A percentile compares a stretch with the other conserved stretches of the same genome.
These are phyloP conservation scores for Curvularia sp. DNA, from an alignment of 2,329 filamentous ascomycete genomes.

Conservation along the genomic window DNA sequence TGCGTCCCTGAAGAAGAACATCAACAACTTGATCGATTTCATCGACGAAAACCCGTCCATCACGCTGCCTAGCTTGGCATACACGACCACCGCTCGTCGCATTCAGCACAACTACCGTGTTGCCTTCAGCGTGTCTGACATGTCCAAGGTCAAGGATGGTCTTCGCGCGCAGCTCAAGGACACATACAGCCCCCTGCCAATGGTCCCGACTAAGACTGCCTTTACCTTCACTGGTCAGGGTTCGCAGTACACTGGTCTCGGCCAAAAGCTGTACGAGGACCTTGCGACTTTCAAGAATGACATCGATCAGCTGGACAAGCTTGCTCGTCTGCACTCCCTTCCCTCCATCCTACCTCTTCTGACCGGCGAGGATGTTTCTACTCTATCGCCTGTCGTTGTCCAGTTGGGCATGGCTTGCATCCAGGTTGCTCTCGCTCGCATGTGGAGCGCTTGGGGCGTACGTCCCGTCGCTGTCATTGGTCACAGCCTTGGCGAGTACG, in stretches of 20 bases:
- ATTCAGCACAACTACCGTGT: conserved; percentile 63
- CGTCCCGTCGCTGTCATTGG: conserved; percentile 62
- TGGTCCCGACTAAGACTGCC: conserved; percentile 59
- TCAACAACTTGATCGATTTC: conserved; percentile 57
- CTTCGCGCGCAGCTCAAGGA: conserved; percentile 59
- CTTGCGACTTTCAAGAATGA: conserved; percentile 58
- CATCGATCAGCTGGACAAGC: conserved; percentile 59
- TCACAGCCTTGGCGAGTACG: conserved; percentile 75
- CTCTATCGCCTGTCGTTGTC: conserved; percentile 60
- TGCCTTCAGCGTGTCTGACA: conserved; percentile 57
- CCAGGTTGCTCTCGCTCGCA: conserved; percentile 60
- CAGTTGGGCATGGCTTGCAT: conserved; percentile 63
- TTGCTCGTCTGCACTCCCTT: conserved; percentile 56
- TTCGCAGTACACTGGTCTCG: conserved; percentile 61
- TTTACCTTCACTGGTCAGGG: conserved; percentile 63
- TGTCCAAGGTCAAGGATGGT: conserved; percentile 56
- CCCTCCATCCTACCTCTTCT: conserved; percentile 60
- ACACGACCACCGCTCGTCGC: conserved; percentile 61
- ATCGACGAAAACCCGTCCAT: conserved; percentile 55
- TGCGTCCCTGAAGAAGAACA: conserved; percentile 60
- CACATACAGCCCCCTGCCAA: conserved; percentile 60
- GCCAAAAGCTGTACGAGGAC: conserved; percentile 59
- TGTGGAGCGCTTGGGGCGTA: conserved; percentile 63
- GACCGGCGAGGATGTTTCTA: conserved; percentile 58
- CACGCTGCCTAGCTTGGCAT: conserved; percentile 58